A percentile compares a stretch with the other conserved stretches of the same genome.
Conservation (phyloP, 2,329 filamentous ascomycete genomes). For the Daldinia eschscholtzii region DNA sequence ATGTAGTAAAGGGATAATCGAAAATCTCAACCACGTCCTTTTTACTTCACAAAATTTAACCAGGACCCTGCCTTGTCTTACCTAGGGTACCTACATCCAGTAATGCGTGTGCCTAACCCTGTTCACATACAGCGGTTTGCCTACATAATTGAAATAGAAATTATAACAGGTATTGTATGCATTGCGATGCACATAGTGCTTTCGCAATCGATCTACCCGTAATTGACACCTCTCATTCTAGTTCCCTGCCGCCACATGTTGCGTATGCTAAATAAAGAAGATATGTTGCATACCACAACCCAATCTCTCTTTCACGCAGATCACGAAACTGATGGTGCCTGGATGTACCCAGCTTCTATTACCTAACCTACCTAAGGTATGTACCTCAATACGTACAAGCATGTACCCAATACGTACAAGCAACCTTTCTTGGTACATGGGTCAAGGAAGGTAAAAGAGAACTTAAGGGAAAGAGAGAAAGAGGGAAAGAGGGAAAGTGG, state of each 20-base stretch:
- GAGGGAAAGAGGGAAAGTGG: conserved; percentile 17
- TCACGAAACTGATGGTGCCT: conserved; percentile 6
- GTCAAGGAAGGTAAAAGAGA: background rate
- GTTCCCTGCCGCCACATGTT: conserved; percentile 26
- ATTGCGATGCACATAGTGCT: background rate
- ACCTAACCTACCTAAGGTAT: no score
- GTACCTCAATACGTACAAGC: background rate
- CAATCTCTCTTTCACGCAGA: conserved; percentile 14
- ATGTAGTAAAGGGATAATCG: conserved; percentile 5
- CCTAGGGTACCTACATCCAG: background rate
- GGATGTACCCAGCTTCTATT: background rate
- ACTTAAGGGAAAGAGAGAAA: background rate
- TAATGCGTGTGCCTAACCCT: background rate
- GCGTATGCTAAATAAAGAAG: conserved; percentile 30
- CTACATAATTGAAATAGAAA: background rate
- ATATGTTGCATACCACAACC: conserved; percentile 4
- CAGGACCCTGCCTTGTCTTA: background rate
- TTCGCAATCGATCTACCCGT: background rate
- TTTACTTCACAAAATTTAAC: background rate
- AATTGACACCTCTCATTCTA: conserved; percentile 6
- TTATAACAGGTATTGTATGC: background rate
- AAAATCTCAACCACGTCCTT: background rate
- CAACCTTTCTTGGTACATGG: background rate
- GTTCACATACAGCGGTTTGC: background rate
- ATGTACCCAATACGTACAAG: background rate